These are phyloP conservation scores for Adansonia digitata DNA, from an alignment of 345 rosid genomes.

Conservation along the genomic window DNA sequence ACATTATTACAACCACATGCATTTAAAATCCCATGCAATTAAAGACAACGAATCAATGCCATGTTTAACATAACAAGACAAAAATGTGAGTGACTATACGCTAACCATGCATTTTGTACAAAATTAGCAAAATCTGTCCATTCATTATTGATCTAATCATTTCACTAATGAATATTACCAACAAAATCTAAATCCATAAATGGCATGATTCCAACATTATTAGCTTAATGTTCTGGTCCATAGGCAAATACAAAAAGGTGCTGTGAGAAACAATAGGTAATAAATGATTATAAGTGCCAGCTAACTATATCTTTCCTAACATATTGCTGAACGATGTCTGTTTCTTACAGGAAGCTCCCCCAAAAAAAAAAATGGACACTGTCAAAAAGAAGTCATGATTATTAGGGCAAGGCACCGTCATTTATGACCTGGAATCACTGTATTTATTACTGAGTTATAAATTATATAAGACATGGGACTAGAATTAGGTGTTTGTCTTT, in stretches of 20 bases:
- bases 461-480: not conserved
- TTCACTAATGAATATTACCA: not conserved
- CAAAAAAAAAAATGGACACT: not conserved
- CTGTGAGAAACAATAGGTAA: not conserved
- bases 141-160: not conserved
- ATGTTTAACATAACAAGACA: not conserved
- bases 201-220: no score
- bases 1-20: not conserved
- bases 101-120: not conserved
- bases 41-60: not conserved
- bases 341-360: conserved; percentile 5
- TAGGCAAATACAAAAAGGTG: not conserved
- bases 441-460: not conserved
- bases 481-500: conserved; percentile 1
- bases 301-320: conserved; percentile 1
- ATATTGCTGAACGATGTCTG: not conserved
- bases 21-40: not conserved
- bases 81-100: not conserved
- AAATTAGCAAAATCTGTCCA: not conserved
- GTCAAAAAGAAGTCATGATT: conserved; percentile 4
- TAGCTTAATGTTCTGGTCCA: not conserved
- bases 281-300: not conserved
- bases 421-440: not conserved
- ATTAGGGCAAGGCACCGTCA: not conserved
- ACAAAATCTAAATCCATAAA: no score